A percentile compares a stretch with the other conserved stretches of the same genome.
Evolutionary conservation across 2,329 filamentous ascomycete species (phyloP).

Genomic region (Ceratocystis cacaofunesta): DNA sequence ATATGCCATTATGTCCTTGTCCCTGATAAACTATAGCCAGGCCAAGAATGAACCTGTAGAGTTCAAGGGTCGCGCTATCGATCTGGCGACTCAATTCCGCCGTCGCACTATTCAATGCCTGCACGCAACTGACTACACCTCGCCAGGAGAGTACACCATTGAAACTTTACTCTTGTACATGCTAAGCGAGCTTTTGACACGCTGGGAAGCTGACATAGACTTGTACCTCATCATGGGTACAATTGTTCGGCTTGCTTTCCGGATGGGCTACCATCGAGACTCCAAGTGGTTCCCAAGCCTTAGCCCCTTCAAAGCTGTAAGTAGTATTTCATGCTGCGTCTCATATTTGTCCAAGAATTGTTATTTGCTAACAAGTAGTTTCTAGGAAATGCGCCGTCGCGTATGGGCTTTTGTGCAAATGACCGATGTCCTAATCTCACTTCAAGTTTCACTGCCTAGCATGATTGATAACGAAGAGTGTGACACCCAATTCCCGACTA

Average conservation of each 20-base stretch:
- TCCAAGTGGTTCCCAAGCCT: constrained; percentile 58
- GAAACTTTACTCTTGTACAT: constrained; percentile 64
- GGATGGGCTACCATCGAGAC: constrained; percentile 68
- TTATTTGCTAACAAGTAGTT: constrained; percentile 11
- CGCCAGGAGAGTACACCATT: constrained; percentile 58
- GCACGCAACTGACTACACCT: constrained; percentile 61
- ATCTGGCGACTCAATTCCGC: constrained; percentile 49
- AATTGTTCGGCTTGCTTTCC: constrained; percentile 43
- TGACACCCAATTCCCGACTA: constrained; percentile 60
- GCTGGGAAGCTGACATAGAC: constrained; percentile 58
- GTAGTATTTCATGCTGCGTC: constrained; percentile 20
- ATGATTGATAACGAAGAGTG: constrained; percentile 64
- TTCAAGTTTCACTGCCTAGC: constrained; percentile 49
- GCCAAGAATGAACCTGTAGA: constrained; percentile 67
- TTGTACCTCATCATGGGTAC: constrained; percentile 44
- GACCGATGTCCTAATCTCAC: constrained; percentile 62
- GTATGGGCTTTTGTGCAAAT: constrained; percentile 59
- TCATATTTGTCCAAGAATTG: neutral
- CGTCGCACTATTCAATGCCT: constrained; percentile 64
- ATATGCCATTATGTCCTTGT: constrained; percentile 61
- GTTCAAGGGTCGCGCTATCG: constrained; percentile 51
- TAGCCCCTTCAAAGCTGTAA: constrained; percentile 54
- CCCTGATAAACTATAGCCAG: constrained; percentile 65
- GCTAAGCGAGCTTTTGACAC: constrained; percentile 58
- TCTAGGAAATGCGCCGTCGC: constrained; percentile 53